phyloP scores from a whole-genome alignment of 495 filamentous ascomycete genomes.

The Lepidopterella palustris region DNA sequence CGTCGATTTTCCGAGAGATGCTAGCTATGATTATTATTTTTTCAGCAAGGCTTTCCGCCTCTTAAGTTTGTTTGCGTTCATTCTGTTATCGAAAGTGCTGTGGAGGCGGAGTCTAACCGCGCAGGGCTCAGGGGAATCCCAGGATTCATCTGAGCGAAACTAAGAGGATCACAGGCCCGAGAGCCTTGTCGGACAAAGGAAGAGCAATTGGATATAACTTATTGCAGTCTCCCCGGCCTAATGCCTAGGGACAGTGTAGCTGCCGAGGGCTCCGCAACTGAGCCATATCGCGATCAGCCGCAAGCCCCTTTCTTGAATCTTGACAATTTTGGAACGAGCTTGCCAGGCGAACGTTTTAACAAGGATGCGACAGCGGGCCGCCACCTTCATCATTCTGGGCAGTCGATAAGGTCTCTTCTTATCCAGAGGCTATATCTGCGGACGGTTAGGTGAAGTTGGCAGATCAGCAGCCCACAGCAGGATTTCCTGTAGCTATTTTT shows the following conservation, averaged over 20 bases:
- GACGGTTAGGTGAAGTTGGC: neutral
- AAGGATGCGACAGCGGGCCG: conserved; percentile 1
- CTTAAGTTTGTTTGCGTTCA: neutral
- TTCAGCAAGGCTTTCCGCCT: neutral
- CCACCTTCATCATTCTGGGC: conserved; percentile 2
- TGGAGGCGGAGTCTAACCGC: neutral
- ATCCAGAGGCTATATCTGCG: neutral
- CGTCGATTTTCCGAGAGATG: neutral
- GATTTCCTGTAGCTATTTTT: too few species aligned
- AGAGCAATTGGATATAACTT: neutral
- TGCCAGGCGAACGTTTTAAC: conserved; percentile 6
- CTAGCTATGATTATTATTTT: neutral
- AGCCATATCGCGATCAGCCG: neutral
- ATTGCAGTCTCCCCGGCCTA: neutral
- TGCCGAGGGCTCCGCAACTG: neutral
- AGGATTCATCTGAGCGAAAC: neutral
- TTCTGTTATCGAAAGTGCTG: neutral
- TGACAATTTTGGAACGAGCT: neutral
- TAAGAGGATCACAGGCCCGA: neutral
- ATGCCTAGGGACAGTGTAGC: neutral
- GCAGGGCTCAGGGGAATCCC: neutral
- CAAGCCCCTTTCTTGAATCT: conserved; percentile 2
- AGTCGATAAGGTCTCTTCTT: neutral
- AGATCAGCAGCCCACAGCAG: neutral
- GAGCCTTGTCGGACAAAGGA: neutral